These are phyloP conservation scores for Emericellopsis cladophorae DNA, from an alignment of 2,329 filamentous ascomycete genomes.

Conservation along the genomic window DNA sequence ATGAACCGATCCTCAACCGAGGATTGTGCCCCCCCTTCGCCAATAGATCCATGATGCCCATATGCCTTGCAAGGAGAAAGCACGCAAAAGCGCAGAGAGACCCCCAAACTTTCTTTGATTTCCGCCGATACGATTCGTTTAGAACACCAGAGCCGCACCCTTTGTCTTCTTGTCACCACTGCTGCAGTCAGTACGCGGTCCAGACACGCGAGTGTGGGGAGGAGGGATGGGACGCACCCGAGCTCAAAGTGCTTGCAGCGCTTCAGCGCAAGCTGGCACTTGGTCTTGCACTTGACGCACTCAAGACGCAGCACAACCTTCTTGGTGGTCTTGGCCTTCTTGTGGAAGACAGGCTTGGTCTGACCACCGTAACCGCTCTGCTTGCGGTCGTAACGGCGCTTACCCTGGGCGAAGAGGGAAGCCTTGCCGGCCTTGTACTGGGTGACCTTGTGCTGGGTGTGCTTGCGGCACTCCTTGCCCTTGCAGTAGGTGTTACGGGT, in stretches of 20 bases:
- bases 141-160: conserved; percentile 99
- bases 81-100: conserved; percentile 25
- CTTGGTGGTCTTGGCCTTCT: conserved; percentile 99
- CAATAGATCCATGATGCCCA: conserved; percentile 33
- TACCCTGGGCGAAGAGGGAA: conserved; percentile 94
- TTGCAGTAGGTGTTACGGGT: conserved; percentile 97
- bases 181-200: conserved; percentile 23
- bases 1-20: conserved; percentile 29
- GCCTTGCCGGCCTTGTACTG: conserved; percentile 98
- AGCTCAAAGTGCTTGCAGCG: conserved; percentile 99
- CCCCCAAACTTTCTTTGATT: conserved; percentile 12
- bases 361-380: conserved; percentile 99
- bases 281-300: conserved; percentile 96
- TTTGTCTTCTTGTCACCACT: conserved; percentile 99
- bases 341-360: conserved; percentile 99
- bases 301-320: conserved; percentile 98
- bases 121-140: conserved; percentile 45
- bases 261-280: conserved; percentile 96
- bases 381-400: conserved; percentile 99
- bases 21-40: conserved; percentile 31
- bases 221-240: conserved; percentile 52
- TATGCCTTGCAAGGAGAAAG: conserved; percentile 28
- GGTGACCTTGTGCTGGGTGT: conserved; percentile 86
- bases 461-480: conserved; percentile 86
- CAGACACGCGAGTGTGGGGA: background rate